Evolutionary conservation across 805 yeast genomes (phyloP), one percentile per base, ranked within the genome.

Genomic region (Suhomyces emberorum): DNA sequence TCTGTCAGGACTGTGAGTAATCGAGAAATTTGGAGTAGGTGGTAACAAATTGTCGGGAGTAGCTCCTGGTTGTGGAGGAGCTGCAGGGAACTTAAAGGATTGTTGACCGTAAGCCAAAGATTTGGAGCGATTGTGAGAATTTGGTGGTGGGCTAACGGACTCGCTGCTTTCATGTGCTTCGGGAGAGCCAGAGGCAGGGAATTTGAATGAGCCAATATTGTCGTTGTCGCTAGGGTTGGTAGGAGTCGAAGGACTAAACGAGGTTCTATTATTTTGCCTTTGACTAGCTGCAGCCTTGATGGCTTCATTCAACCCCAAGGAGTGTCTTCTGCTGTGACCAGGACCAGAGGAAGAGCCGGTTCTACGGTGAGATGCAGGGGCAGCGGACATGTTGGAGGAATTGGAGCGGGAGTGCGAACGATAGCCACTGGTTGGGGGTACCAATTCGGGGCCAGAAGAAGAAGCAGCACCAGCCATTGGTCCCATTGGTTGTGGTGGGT

Each of bases 211-310:
- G 7, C 61, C 61, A 20, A 52, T 41, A 15, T 35, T 33, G 12
- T 42, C 54, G 14, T 46, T 4, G 52, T 52, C 15, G 15, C 40
- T 31, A 22, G 39, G 11, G 19, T 46, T 35, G 4, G 57, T 47
- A 4, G 59, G 50, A 9, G 41, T 28, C 7, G 61, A 41, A 22
- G 66, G 64, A 35, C 59, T 54, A 33, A 61, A 55, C 2, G 70
- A 50, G 16, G 58, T 52, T 46, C 63, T 49, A 44, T 68, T 68
- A 24, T 57, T 54, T 41, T 63, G 69, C 58, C 88, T 74, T 56
- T 87, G 93, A 47, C 81, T 81, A 4, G 96, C 96, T n/a, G 98
- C 98, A 5, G 97, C 97, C 48, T 82, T 82, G 51, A 86, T 88
- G 9, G 98, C 98, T 62, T 91, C 98, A 35, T 81, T 81, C 39